Base-by-base conservation (phyloP, 2,329 filamentous ascomycete species). In the Fusarium foetens region DNA sequence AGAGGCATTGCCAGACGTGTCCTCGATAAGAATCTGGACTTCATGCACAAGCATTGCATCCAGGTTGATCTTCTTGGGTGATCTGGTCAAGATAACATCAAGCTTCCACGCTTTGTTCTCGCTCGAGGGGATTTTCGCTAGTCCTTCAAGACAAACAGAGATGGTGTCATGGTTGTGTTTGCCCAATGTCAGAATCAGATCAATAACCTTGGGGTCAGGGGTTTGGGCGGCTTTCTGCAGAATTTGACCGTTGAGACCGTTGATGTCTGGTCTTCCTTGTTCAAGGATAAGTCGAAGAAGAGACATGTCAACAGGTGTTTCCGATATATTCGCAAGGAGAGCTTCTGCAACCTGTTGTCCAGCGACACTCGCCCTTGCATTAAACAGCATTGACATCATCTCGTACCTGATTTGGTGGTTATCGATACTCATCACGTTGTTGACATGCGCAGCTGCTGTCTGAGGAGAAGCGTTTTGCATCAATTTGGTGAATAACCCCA, bases 251-350 rank as follows among this genome's bases (percentile, higher is more conserved):
- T 82, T 79, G 6, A 85, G 78, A 14, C 82, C 79, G 66, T 90
- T 90, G 60, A 89, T 79, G 63, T 90, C 86, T 5, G 86, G 87
- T 27, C 83, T 82, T 0, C 88, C 88, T 31, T 85, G 81, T 31
- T 86, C 82, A 5, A 90, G 76, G 6, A 90, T 79, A 12, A 86
- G 77, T 8, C 79, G 79, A 3, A 89, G 76, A 5, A 90, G 80
- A 17, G 83, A 81, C 74, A 86, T 82, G 59, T 91, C 88, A 1
- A 86, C 81, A 0, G 86, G 84, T 31, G 81, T 83, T 48, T 83
- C 80, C 16, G 81, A 79, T 23, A 90, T 71, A 0, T 83, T 80
- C 19, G 79, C 76, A 9, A 84, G 77, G 31, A 89, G 74, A 8
- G 85, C 84, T 11, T 77, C 74, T 5, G 83, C 82, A 19, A 87